Conservation (phyloP, 257 asterid species). For the Solanum etuberosum region DNA sequence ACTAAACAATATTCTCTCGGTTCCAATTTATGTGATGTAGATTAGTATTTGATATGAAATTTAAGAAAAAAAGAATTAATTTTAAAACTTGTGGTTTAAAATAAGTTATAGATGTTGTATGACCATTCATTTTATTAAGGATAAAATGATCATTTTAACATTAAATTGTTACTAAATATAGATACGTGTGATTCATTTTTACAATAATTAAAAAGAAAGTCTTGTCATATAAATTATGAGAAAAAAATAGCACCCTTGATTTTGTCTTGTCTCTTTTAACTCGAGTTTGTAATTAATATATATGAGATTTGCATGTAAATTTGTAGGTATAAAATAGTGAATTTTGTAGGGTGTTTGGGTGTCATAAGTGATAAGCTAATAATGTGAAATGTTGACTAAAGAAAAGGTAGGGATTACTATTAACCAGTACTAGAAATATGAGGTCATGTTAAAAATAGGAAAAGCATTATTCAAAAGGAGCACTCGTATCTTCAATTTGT, state of each 20-base stretch:
- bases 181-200: not conserved
- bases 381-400: not conserved
- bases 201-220: too few relatives aligned
- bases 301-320: not conserved
- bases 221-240: not conserved
- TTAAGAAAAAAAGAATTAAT: too few relatives aligned
- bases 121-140: not conserved
- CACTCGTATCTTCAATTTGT: not conserved
- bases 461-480: not conserved
- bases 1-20: rapidly evolving
- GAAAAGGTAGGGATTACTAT: not conserved
- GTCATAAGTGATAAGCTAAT: not conserved
- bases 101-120: not conserved
- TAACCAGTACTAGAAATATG: not conserved
- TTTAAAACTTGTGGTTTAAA: not conserved
- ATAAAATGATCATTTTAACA: not conserved
- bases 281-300: not conserved
- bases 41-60: not conserved
- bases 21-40: rapidly evolving
- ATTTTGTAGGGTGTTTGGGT: not conserved
- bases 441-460: not conserved
- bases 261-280: not conserved
- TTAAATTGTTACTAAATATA: not conserved
- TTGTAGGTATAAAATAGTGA: not conserved
- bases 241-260: not conserved